phyloP scores from a whole-genome alignment of 352 stramenopile species.

The Pythium volutum region DNA sequence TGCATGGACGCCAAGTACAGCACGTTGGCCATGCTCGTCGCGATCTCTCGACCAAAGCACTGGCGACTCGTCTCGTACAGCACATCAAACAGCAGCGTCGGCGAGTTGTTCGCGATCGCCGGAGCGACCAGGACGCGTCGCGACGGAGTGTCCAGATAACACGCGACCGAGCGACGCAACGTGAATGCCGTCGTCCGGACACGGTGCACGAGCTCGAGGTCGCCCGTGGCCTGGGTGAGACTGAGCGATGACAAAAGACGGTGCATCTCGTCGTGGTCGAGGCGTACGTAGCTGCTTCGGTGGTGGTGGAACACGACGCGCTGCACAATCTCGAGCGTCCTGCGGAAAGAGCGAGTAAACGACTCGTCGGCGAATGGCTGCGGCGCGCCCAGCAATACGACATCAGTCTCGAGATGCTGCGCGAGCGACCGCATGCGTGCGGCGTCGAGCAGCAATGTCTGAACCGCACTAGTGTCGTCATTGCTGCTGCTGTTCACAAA shows the following conservation, averaged over 20 bases:
- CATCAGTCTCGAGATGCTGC: slow-evolving; percentile 43
- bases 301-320: slow-evolving; percentile 55
- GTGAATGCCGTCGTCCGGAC: slow-evolving; percentile 31
- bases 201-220: slow-evolving; percentile 44
- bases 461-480: slow-evolving; percentile 18
- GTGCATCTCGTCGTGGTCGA: slow-evolving; percentile 35
- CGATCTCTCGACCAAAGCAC: slow-evolving; percentile 43
- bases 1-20: slow-evolving; percentile 74
- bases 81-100: slow-evolving; percentile 37
- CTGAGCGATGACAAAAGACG: slow-evolving; percentile 30
- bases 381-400: slow-evolving; percentile 43
- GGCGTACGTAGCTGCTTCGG: slow-evolving; percentile 31
- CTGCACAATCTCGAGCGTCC: slow-evolving; percentile 42
- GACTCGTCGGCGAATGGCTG: slow-evolving; percentile 20
- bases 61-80: slow-evolving; percentile 59
- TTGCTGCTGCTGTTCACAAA: slow-evolving; percentile 30
- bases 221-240: slow-evolving; percentile 40
- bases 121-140: slow-evolving; percentile 33
- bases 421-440: slow-evolving; percentile 56
- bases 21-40: slow-evolving; percentile 58
- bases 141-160: slow-evolving; percentile 43
- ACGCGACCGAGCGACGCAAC: slow-evolving; percentile 27
- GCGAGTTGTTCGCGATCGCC: neutral
- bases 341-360: slow-evolving; percentile 4
- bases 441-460: slow-evolving; percentile 39